phyloP scores from a whole-genome alignment of 306 rosid species.

The Styphnolobium japonicum region DNA sequence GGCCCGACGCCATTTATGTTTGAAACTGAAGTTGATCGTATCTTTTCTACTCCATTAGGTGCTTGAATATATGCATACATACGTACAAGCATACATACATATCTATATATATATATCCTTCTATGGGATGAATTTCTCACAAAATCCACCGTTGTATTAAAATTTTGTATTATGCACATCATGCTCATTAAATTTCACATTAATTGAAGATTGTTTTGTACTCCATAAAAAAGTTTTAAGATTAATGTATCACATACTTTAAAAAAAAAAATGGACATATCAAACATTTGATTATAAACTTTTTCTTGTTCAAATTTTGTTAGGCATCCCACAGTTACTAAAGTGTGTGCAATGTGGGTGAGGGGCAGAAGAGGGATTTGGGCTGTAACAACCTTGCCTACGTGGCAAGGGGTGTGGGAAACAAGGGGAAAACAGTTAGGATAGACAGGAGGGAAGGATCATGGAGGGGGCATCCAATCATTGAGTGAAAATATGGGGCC shows the following conservation, averaged over 20 bases:
- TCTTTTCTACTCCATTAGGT: constrained; percentile 96
- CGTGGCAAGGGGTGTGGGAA: too few species aligned
- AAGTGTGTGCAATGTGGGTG: too few species aligned
- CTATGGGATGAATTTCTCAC: not conserved
- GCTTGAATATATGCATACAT: constrained; percentile 20
- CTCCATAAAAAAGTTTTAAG: not conserved
- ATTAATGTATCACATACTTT: not conserved
- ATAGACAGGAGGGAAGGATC: too few species aligned
- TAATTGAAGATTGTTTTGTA: not conserved
- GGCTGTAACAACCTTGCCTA: too few species aligned
- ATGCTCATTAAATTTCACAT: not conserved
- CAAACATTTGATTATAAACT: not conserved
- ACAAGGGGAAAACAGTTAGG: too few species aligned
- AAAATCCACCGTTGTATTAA: not conserved
- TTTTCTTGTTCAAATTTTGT: not conserved
- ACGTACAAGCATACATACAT: too few species aligned
- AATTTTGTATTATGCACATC: not conserved
- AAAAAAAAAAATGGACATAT: not conserved
- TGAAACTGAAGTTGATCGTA: constrained; percentile 90
- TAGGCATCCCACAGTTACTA: too few species aligned
- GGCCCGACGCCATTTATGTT: constrained; percentile 84
- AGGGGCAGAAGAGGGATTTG: too few species aligned
- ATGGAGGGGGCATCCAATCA: too few species aligned
- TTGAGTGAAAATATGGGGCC: too few species aligned
- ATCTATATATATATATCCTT: too few species aligned